Percentiles rank a stretch among this genome's conserved stretches.
Conservation (phyloP, 2,329 filamentous ascomycete species). For the Colletotrichum camelliae region DNA sequence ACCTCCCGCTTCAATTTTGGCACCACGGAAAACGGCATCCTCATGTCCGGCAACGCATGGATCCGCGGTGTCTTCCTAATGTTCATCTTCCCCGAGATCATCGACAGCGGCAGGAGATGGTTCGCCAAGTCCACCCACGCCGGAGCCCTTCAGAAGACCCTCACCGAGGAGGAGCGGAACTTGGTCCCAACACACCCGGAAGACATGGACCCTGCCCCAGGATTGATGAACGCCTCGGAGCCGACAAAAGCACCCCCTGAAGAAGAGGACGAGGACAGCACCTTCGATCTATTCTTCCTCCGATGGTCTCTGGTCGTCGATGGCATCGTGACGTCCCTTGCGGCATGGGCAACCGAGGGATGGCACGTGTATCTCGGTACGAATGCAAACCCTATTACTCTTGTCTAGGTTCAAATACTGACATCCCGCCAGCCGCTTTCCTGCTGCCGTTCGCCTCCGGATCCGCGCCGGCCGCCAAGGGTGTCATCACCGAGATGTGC, state of each 20-base stretch:
- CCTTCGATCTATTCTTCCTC: constrained; percentile 72
- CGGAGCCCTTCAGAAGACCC: constrained; percentile 3
- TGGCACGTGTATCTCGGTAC: constrained; percentile 73
- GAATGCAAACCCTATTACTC: too few species aligned
- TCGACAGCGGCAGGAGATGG: constrained; percentile 49
- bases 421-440: constrained; percentile 53
- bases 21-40: constrained; percentile 60
- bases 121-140: constrained; percentile 24
- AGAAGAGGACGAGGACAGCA: constrained; percentile 52
- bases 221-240: constrained; percentile 48
- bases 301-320: constrained; percentile 70
- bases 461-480: constrained; percentile 72
- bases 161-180: constrained; percentile 3
- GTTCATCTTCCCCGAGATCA: constrained; percentile 58
- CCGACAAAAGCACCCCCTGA: constrained; percentile 37
- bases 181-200: constrained; percentile 42
- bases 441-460: constrained; percentile 73
- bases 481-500: constrained; percentile 76
- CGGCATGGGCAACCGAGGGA: constrained; percentile 64
- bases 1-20: constrained; percentile 60
- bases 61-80: constrained; percentile 62
- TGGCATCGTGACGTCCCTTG: constrained; percentile 66
- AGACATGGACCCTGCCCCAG: constrained; percentile 45
- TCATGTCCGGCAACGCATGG: constrained; percentile 61
- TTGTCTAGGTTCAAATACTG: too few species aligned